Base-by-base conservation (phyloP, 2,329 filamentous ascomycete genomes). In the Pyricularia pennisetigena region DNA sequence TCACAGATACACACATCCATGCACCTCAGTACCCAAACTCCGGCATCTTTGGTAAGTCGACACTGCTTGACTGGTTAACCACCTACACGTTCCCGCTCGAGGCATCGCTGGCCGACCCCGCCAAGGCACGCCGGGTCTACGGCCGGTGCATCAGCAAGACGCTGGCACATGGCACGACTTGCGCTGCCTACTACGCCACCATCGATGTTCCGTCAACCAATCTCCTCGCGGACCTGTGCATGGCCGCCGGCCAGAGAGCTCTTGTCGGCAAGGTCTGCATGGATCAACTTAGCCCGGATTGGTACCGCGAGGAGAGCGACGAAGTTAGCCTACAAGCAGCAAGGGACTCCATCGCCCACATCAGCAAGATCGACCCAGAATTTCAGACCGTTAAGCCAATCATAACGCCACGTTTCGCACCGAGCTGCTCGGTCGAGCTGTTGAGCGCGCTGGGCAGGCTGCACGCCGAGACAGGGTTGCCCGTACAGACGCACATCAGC, bases 81-180 rank as follows among this genome's bases (percentile, higher is more conserved):
- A 95, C 84, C 20, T 98, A 99, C 81, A 99, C 95, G 0, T 99
- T 98, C 75, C 95, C 95, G 0, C 86, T 97, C 71, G 95, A 99
- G 79, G 83, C 89, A 0, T 93, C 90, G 10, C 87, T 97, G 69
- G 80, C 83, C 7, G 82, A 87, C 71, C 79, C 88, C 5, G 71
- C 79, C 68, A 88, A 86, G 74, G 93, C 93, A 0, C 82, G 82
- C 16, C 82, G 81, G 49, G 88, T 96, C 70, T 99, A 98, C 79
- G 84, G 85, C 28, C 89, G 90, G 69, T 90, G 92, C 71, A 86
- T 99, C 71, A 83, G 87, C 32, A 88, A 92, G 64, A 97, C 93
- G 0, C 86, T 99, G 12, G 86, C 92, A 26, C 88, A 97, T 76
- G 95, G 95, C 71, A 99, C 95, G 10, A 99, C 95, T 0, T 95